These are phyloP conservation scores for Canavalia gladiata DNA, from an alignment of 306 rosid species.

Conservation along the genomic window DNA sequence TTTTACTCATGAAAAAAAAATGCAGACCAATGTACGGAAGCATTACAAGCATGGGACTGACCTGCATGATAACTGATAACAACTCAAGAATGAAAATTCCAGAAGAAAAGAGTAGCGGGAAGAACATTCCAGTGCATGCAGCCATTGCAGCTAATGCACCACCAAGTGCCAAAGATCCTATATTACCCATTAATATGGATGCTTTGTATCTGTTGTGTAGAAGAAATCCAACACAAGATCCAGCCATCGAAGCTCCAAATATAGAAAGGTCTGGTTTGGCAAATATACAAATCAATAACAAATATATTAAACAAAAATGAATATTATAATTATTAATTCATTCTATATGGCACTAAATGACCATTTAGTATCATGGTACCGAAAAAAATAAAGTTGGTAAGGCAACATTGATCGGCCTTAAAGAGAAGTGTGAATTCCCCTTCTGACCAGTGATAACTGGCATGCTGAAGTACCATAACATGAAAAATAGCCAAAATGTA, in stretches of 20 bases:
- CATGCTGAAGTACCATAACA: slow-evolving; percentile 22
- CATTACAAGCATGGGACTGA: slow-evolving; percentile 43
- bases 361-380: slow-evolving; percentile 25
- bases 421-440: slow-evolving; percentile 20
- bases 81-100: slow-evolving; percentile 82
- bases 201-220: slow-evolving; percentile 92
- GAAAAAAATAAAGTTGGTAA: slow-evolving; percentile 11
- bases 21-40: slow-evolving; percentile 8
- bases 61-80: slow-evolving; percentile 81
- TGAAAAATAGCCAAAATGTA: slow-evolving; percentile 28
- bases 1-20: neutral
- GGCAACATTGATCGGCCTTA: neutral
- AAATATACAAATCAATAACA: slow-evolving; percentile 42
- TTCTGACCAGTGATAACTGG: slow-evolving; percentile 36
- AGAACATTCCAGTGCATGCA: slow-evolving; percentile 94
- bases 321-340: slow-evolving; percentile 25
- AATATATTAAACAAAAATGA: slow-evolving; percentile 33
- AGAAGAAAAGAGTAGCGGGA: slow-evolving; percentile 82
- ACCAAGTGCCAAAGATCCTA: slow-evolving; percentile 94
- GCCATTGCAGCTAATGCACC: slow-evolving; percentile 98
- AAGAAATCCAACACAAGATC: slow-evolving; percentile 98
- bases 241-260: slow-evolving; percentile 99
- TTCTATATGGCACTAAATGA: slow-evolving; percentile 18
- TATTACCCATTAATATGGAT: slow-evolving; percentile 86
- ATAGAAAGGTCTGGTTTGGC: slow-evolving; percentile 78